phyloP scores from a whole-genome alignment of 805 yeast genomes.

The Isabelozyma pseudorhagii region DNA sequence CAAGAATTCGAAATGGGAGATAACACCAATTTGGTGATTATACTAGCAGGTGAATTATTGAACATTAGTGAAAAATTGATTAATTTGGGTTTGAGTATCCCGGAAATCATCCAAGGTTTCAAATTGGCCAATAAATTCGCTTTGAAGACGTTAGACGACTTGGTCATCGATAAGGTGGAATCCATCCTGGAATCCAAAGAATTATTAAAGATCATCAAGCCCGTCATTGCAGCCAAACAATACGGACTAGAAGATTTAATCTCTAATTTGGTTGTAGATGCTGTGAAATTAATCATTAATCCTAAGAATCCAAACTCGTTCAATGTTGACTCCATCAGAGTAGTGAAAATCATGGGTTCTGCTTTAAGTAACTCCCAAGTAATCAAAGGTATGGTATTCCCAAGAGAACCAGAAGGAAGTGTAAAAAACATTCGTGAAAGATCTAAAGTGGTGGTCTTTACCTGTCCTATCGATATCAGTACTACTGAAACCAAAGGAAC shows the following conservation, averaged over 20 bases:
- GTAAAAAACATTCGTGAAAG: slow-evolving; percentile 57
- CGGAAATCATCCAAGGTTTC: slow-evolving; percentile 92
- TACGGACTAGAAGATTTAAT: slow-evolving; percentile 82
- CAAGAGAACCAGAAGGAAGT: slow-evolving; percentile 94
- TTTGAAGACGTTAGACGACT: slow-evolving; percentile 59
- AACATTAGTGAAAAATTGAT: slow-evolving; percentile 83
- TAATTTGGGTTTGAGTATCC: slow-evolving; percentile 80
- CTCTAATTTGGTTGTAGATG: slow-evolving; percentile 77
- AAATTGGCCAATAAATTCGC: slow-evolving; percentile 82
- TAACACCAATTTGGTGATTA: slow-evolving; percentile 85
- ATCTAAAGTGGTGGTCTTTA: slow-evolving; percentile 87
- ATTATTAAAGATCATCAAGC: slow-evolving; percentile 69
- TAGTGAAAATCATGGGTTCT: slow-evolving; percentile 95
- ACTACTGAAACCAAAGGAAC: slow-evolving; percentile 99
- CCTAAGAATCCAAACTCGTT: slow-evolving; percentile 60
- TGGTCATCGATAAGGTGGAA: slow-evolving; percentile 61
- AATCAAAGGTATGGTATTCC: slow-evolving; percentile 96
- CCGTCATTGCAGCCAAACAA: slow-evolving; percentile 92
- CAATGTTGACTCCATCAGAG: slow-evolving; percentile 92
- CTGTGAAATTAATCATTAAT: slow-evolving; percentile 73
- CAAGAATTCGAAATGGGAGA: slow-evolving; percentile 98
- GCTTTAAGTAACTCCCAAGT: slow-evolving; percentile 72
- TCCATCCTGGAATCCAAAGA: slow-evolving; percentile 53
- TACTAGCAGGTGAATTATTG: slow-evolving; percentile 89
- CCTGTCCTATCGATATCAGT: slow-evolving; percentile 92